phyloP scores from a whole-genome alignment of 768 basidiomycete genomes.

The Hericium erinaceus region DNA sequence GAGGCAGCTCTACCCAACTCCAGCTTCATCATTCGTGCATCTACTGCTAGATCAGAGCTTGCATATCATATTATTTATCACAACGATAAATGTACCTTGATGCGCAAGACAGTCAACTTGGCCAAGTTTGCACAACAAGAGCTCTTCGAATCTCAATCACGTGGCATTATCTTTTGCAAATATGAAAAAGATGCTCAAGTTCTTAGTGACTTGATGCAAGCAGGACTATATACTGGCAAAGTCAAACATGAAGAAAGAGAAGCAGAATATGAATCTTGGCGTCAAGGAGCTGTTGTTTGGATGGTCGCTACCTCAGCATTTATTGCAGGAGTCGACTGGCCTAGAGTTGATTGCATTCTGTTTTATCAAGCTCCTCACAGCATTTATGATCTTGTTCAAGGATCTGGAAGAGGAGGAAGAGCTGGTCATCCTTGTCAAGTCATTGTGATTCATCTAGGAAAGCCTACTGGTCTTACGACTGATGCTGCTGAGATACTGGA shows the following conservation, averaged over 20 bases:
- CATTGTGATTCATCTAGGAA: background rate
- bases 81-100: background rate
- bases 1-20: background rate
- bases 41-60: background rate
- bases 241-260: background rate
- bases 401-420: background rate
- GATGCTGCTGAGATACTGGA: background rate
- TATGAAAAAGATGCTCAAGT: background rate
- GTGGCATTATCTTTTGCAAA: background rate
- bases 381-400: background rate
- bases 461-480: background rate
- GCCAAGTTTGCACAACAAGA: background rate
- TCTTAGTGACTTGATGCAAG: background rate
- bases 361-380: background rate
- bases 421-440: background rate
- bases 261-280: background rate
- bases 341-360: background rate
- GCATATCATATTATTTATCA: background rate
- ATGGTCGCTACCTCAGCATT: background rate
- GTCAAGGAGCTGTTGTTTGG: background rate
- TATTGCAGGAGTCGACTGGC: background rate
- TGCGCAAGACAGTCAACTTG: background rate
- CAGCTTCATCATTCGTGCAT: background rate
- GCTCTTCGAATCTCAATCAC: background rate
- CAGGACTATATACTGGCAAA: background rate